Conservation (phyloP, 495 filamentous ascomycete species). For the Usnea hakonensis region DNA sequence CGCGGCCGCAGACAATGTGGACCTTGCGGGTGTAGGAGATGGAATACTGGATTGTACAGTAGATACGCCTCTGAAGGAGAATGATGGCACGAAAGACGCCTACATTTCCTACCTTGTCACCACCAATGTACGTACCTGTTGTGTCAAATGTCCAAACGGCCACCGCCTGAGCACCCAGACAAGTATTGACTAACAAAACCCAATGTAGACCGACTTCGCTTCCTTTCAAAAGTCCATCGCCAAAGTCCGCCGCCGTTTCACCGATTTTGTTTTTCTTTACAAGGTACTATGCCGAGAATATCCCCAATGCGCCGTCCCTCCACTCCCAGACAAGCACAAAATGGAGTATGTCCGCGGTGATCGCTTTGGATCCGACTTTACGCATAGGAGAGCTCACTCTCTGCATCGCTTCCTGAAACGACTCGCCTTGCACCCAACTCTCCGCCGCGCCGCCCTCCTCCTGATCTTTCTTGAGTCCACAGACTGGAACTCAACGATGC, state of each 20-base stretch:
- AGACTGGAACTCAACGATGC: constrained; percentile 97
- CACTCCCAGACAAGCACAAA: constrained; percentile 95
- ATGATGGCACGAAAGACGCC: constrained; percentile 93
- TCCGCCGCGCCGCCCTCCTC: constrained; percentile 74
- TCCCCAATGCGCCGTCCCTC: constrained; percentile 85
- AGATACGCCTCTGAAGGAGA: constrained; percentile 76
- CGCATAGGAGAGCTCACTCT: constrained; percentile 78
- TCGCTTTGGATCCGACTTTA: constrained; percentile 90
- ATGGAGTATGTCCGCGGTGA: constrained; percentile 97
- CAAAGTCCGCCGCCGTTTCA: constrained; percentile 79
- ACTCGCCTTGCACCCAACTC: constrained; percentile 76
- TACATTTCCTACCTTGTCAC: constrained; percentile 94
- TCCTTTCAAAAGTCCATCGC: constrained; percentile 76
- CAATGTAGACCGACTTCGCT: constrained; percentile 75
- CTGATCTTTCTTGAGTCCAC: constrained; percentile 82
- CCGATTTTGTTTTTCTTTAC: constrained; percentile 95
- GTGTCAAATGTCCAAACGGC: not conserved
- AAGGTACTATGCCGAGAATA: constrained; percentile 81
- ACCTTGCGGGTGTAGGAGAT: constrained; percentile 64
- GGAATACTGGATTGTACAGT: constrained; percentile 80
- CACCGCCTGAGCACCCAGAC: not conserved
- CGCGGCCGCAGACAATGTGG: constrained; percentile 47
- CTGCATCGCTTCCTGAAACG: constrained; percentile 87
- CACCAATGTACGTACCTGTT: constrained; percentile 58
- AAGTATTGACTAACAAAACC: not conserved